These are phyloP conservation scores for Lachancea waltii DNA, from an alignment of 805 yeast species.

Conservation along the genomic window DNA sequence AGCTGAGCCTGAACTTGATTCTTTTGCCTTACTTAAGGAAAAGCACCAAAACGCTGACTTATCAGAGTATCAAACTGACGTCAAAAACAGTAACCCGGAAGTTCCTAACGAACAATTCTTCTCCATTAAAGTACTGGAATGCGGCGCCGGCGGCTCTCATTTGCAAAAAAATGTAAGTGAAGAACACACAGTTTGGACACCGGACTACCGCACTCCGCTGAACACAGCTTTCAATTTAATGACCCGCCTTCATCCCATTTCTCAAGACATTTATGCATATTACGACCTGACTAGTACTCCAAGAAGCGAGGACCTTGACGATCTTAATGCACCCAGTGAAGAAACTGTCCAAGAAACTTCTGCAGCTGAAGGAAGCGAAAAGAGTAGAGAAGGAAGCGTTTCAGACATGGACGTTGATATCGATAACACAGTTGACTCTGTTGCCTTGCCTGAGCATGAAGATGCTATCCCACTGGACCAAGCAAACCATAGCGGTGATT, in stretches of 20 bases:
- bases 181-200: slow-evolving; percentile 19
- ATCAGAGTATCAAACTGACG: slow-evolving; percentile 16
- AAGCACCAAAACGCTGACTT: slow-evolving; percentile 22
- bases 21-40: slow-evolving; percentile 33
- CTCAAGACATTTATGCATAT: slow-evolving; percentile 24
- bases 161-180: background rate
- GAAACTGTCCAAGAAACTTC: background rate
- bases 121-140: slow-evolving; percentile 16
- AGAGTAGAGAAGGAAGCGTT: background rate
- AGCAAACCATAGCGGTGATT: background rate
- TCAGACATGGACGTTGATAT: slow-evolving; percentile 8
- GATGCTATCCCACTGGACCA: background rate
- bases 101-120: slow-evolving; percentile 13
- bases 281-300: background rate
- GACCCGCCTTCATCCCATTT: slow-evolving; percentile 13
- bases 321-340: no score
- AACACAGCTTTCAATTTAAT: slow-evolving; percentile 15
- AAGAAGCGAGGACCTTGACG: slow-evolving; percentile 4
- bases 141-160: background rate
- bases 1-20: slow-evolving; percentile 20
- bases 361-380: no score
- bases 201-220: slow-evolving; percentile 17
- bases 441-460: background rate
- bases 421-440: background rate
- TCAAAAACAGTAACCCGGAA: slow-evolving; percentile 14